phyloP scores from a whole-genome alignment of 768 basidiomycete genomes.

The Calvatia gigantea region DNA sequence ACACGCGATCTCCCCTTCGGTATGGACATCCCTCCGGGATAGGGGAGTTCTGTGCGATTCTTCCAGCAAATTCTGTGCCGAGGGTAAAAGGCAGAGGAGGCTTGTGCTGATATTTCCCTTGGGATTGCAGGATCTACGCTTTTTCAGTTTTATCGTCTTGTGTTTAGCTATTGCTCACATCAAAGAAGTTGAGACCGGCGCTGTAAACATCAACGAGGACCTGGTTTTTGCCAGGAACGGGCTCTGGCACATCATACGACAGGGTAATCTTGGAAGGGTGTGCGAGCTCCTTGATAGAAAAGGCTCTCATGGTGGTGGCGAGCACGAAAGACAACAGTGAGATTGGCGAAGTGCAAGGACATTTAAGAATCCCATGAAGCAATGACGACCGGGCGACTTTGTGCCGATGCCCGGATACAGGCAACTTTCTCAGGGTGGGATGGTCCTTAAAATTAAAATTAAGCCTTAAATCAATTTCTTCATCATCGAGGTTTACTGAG shows the following conservation, averaged over 20 bases:
- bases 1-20: slow-evolving; percentile 83
- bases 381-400: neutral
- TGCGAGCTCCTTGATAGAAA: slow-evolving; percentile 64
- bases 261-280: slow-evolving; percentile 65
- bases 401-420: neutral
- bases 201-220: slow-evolving; percentile 76
- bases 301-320: slow-evolving; percentile 62
- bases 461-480: no score
- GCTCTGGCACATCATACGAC: slow-evolving; percentile 54
- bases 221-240: slow-evolving; percentile 45
- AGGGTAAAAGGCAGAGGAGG: slow-evolving; percentile 83
- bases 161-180: slow-evolving; percentile 41
- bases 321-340: slow-evolving; percentile 2
- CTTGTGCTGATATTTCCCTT: slow-evolving; percentile 87
- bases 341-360: neutral
- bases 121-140: slow-evolving; percentile 77
- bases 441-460: no score
- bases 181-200: slow-evolving; percentile 77
- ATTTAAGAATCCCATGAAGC: neutral
- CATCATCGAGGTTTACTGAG: no score
- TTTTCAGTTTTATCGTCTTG: no score
- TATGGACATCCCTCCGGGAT: slow-evolving; percentile 79
- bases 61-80: slow-evolving; percentile 84
- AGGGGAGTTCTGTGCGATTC: slow-evolving; percentile 62
- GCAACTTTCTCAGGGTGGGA: neutral